These are phyloP conservation scores for Whalleya microplaca DNA, from an alignment of 2,329 filamentous ascomycete species.

Conservation along the genomic window DNA sequence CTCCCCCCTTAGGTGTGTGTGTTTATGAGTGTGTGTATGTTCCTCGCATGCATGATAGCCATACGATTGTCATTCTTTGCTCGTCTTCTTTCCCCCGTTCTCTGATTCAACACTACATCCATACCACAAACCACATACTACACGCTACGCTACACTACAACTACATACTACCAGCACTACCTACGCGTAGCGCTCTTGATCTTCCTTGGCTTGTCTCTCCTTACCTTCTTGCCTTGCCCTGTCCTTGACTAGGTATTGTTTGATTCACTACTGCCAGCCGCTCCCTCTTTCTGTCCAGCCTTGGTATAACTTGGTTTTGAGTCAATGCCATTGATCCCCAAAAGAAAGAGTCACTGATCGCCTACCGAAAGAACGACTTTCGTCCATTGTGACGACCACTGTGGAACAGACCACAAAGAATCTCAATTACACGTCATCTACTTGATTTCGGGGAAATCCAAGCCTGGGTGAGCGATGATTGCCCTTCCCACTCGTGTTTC, in stretches of 20 bases:
- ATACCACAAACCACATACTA: too few species aligned
- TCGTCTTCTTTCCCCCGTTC: not conserved
- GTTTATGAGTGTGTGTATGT: not conserved
- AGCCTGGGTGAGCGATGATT: constrained; percentile 11
- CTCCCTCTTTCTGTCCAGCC: not conserved
- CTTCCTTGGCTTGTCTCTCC: constrained; percentile 1
- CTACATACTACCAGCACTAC: too few species aligned
- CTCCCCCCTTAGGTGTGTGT: not conserved
- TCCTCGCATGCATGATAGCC: not conserved
- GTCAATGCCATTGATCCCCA: not conserved
- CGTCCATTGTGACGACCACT: constrained; percentile 11
- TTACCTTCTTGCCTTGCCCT: not conserved
- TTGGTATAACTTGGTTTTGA: not conserved
- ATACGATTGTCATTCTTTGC: not conserved
- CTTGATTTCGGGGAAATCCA: not conserved
- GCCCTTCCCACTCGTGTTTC: not conserved
- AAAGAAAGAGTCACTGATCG: not conserved
- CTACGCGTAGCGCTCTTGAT: not conserved
- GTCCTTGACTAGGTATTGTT: too few species aligned
- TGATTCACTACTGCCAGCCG: too few species aligned
- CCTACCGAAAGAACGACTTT: constrained; percentile 1
- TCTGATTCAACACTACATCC: too few species aligned
- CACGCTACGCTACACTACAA: too few species aligned
- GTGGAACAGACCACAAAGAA: constrained; percentile 1
- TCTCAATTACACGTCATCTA: not conserved